A percentile compares a stretch with the other conserved stretches of the same genome.
Evolutionary conservation across 345 rosid genomes (phyloP).

Genomic region (Litchi chinensis): DNA sequence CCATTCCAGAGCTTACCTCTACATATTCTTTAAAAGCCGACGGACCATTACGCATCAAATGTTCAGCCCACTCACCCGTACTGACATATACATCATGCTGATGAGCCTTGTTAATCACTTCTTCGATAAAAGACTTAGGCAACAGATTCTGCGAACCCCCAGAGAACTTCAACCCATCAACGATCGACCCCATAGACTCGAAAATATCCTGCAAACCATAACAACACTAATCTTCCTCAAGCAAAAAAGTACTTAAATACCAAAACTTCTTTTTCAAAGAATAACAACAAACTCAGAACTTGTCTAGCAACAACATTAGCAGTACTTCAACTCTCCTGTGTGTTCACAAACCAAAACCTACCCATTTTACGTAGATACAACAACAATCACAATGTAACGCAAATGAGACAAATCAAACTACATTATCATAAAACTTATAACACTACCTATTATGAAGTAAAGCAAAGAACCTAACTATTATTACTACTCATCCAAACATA

Average conservation of each 20-base stretch:
- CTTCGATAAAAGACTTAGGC: conserved; percentile 68
- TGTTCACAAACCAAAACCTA: neutral
- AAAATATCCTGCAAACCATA: conserved; percentile 64
- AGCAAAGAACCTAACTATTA: too few species aligned
- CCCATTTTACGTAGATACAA: neutral
- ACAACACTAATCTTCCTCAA: neutral
- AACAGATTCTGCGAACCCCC: conserved; percentile 85
- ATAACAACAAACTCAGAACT: neutral
- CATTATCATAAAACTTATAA: neutral
- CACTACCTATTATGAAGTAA: neutral
- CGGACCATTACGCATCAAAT: conserved; percentile 66
- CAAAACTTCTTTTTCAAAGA: neutral
- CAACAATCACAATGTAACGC: neutral
- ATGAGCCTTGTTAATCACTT: conserved; percentile 74
- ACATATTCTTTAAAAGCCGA: conserved; percentile 78
- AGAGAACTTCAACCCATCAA: conserved; percentile 86
- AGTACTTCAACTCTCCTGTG: neutral
- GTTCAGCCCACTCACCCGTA: conserved; percentile 94
- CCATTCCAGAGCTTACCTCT: conserved; percentile 44
- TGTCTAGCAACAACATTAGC: neutral
- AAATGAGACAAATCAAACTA: neutral
- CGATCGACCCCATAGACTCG: conserved; percentile 82
- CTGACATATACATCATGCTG: conserved; percentile 83
- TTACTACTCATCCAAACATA: too few species aligned
- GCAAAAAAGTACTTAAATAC: neutral